Evolutionary conservation across 2,329 filamentous ascomycete species (phyloP).

Genomic region (Pseudocercospora fuligena): DNA sequence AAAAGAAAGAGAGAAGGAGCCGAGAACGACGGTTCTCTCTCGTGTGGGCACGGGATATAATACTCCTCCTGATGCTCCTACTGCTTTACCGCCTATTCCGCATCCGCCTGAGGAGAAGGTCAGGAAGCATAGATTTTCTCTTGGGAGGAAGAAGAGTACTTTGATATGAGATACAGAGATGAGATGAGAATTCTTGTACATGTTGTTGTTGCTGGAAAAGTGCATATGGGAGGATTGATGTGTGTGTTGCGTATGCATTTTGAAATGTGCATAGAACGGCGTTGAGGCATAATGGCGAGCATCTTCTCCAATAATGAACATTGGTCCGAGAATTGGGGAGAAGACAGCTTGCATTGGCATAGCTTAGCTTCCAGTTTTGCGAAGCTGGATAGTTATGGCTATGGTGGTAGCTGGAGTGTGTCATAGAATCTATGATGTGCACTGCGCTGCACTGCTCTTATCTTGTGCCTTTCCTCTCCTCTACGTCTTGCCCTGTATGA

Average conservation of each 20-base stretch:
- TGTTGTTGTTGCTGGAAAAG: background rate
- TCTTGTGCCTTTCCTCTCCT: background rate
- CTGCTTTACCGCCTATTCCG: slow-evolving; percentile 9
- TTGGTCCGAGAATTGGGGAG: background rate
- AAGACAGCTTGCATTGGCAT: background rate
- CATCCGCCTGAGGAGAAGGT: slow-evolving; percentile 36
- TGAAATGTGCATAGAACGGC: background rate
- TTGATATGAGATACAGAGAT: slow-evolving; percentile 10
- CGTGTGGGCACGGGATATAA: background rate
- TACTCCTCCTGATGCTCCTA: slow-evolving; percentile 17
- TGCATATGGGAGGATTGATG: slow-evolving; percentile 5
- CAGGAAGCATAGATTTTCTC: slow-evolving; percentile 65
- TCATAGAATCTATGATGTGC: background rate
- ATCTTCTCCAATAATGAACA: background rate
- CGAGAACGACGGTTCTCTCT: background rate
- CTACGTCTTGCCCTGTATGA: background rate
- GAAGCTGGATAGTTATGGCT: background rate
- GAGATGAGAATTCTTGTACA: background rate
- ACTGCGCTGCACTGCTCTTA: background rate
- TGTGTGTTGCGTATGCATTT: background rate
- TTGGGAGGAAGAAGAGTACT: slow-evolving; percentile 72
- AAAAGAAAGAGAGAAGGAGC: background rate
- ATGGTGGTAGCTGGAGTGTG: background rate
- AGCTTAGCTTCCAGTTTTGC: background rate
- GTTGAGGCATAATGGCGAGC: background rate